Base-by-base conservation (phyloP, 345 rosid genomes). In the Leavenworthia alabamica region DNA sequence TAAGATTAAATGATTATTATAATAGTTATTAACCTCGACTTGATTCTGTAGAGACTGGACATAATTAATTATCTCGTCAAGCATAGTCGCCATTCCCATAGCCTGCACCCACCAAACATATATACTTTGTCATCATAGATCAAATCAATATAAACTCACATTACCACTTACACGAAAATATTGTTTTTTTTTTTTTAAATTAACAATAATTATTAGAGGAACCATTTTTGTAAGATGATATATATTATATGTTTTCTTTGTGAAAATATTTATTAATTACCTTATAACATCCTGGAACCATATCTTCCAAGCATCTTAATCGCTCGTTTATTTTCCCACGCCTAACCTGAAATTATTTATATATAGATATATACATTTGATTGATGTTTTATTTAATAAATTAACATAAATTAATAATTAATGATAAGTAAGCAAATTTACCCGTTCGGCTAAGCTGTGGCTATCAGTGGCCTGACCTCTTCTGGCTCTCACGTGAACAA, bases 381-480 rank as follows among this genome's bases (percentile, higher is more conserved):
- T 12, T 64, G 2, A 14, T 33, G 41, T 33, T 43, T 11, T 32
- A 24, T 22, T 40, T 1, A 3, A 24, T 51, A 4, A 60, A 31
- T 16, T 27, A n/a, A 4, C 40, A 36, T 23, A 36, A 35, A 6
- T 23, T 29, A 35, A 4, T 15, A 3, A 9, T 4, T 1, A 53
- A 14, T 1, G 13, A 36, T 51, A 53, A 43, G 17, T 22, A 45
- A 63, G 54, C 11, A 63, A 48, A 2, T 29, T 32, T 73, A 89
- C 97, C 86, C 97, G 76, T 76, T 90, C 97, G 4, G 97, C 92
- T 71, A 90, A 81, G 77, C 97, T 90, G 74, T 90, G 97, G 63
- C 84, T 90, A 64, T 86, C 90, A 54, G 95, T 90, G 61, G 97
- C 97, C 78, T 90, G 92, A 52, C 97, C 97, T 76, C 95, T 83